phyloP scores from a whole-genome alignment of 495 filamentous ascomycete species.

The Acidiella bohemica region DNA sequence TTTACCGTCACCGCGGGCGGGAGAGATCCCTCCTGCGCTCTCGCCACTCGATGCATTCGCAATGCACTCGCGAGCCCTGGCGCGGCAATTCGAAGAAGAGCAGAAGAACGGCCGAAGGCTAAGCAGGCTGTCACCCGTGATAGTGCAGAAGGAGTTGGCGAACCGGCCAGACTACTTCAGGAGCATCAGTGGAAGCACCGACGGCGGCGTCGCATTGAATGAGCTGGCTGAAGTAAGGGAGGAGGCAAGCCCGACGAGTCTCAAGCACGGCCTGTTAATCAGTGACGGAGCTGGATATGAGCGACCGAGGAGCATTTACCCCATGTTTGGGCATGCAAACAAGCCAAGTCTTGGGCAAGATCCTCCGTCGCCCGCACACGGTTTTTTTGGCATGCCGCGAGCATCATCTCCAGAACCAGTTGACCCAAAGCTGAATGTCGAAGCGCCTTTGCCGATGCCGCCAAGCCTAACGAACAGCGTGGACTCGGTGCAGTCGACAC shows the following conservation, averaged over 20 bases:
- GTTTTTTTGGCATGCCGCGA: conserved; percentile 35
- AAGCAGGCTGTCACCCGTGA: conserved; percentile 71
- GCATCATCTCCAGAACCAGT: conserved; percentile 38
- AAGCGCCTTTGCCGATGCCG: conserved; percentile 12
- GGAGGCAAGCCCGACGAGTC: conserved; percentile 6
- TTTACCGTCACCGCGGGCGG: conserved; percentile 33
- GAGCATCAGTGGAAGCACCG: conserved; percentile 5
- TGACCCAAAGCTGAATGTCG: conserved; percentile 16
- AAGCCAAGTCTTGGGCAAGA: conserved; percentile 3
- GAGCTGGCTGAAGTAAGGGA: conserved; percentile 32
- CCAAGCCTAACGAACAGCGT: conserved; percentile 21
- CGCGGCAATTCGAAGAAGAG: conserved; percentile 72
- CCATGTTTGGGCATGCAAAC: conserved; percentile 11
- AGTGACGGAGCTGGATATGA: background rate
- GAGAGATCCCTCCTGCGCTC: conserved; percentile 79
- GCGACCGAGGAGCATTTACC: conserved; percentile 15
- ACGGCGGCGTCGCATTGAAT: conserved; percentile 1
- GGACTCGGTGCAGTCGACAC: conserved; percentile 26
- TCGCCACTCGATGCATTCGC: conserved; percentile 93
- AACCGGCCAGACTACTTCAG: conserved; percentile 64
- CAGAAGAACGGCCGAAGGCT: conserved; percentile 54
- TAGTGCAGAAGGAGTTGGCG: conserved; percentile 62
- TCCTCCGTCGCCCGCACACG: background rate
- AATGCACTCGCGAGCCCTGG: conserved; percentile 70
- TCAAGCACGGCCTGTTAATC: background rate